These are phyloP conservation scores for Alternaria longipes DNA, from an alignment of 2,329 filamentous ascomycete genomes.

Conservation along the genomic window DNA sequence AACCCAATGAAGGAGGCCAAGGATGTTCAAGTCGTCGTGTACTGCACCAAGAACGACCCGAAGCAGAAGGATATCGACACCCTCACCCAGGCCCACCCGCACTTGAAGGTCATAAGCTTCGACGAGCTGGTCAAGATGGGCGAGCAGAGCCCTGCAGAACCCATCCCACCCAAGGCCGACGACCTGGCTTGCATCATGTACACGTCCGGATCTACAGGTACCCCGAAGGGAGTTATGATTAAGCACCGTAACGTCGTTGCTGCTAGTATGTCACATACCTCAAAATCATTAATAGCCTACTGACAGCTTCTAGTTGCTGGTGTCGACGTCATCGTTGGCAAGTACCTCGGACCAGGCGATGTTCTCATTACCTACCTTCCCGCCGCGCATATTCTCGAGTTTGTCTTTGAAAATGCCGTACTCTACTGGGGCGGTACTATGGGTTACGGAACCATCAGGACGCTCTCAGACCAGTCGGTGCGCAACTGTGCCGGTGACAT, in stretches of 20 bases:
- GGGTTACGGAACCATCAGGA: conserved; percentile 91
- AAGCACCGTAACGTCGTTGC: conserved; percentile 83
- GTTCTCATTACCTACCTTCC: conserved; percentile 89
- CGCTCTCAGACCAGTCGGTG: conserved; percentile 84
- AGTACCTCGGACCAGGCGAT: conserved; percentile 80
- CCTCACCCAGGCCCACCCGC: conserved; percentile 62
- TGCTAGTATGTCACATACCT: conserved; percentile 66
- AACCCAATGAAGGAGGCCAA: conserved; percentile 65
- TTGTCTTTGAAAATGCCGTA: conserved; percentile 91
- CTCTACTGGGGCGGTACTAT: conserved; percentile 90
- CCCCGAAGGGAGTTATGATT: conserved; percentile 87
- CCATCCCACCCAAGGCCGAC: conserved; percentile 74
- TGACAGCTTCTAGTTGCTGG: conserved; percentile 69
- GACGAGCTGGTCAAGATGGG: conserved; percentile 64
- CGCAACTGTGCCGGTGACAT: conserved; percentile 94
- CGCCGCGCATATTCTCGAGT: conserved; percentile 94
- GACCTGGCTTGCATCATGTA: conserved; percentile 84
- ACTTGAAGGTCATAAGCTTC: conserved; percentile 64
- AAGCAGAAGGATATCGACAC: conserved; percentile 64
- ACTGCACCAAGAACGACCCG: conserved; percentile 64
- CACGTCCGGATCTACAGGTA: conserved; percentile 88
- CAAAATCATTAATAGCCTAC: conserved; percentile 2
- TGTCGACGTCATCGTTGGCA: conserved; percentile 78
- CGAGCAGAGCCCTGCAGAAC: conserved; percentile 73
- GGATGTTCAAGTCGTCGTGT: conserved; percentile 66